These are phyloP conservation scores for Xylariaceae sp. DNA, from an alignment of 2,329 filamentous ascomycete genomes.

Conservation along the genomic window DNA sequence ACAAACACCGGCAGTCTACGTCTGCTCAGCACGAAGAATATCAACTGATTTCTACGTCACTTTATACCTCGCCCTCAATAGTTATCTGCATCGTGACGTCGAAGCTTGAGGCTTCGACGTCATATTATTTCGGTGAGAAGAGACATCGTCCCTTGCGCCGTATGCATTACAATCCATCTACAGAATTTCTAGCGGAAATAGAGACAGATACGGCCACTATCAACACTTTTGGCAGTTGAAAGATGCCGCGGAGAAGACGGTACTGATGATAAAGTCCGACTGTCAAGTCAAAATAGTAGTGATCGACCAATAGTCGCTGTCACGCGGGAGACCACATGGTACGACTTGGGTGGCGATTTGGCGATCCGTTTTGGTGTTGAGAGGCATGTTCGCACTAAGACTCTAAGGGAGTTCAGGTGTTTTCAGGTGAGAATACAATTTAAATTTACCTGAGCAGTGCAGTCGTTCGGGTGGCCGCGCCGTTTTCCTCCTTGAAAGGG, in stretches of 20 bases:
- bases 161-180: not conserved
- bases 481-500: conserved; percentile 25
- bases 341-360: conserved; percentile 26
- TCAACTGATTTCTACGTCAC: conserved; percentile 17
- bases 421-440: conserved; percentile 19
- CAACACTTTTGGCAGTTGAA: conserved; percentile 13
- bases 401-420: conserved; percentile 20
- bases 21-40: not conserved
- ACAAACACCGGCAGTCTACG: conserved; percentile 1
- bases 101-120: conserved; percentile 2
- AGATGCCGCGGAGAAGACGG: conserved; percentile 12
- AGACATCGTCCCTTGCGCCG: not conserved
- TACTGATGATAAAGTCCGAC: conserved; percentile 22
- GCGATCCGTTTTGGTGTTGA: conserved; percentile 28
- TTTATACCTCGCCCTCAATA: not conserved
- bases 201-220: conserved; percentile 11
- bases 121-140: conserved; percentile 27
- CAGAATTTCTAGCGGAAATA: not conserved
- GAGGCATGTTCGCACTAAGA: conserved; percentile 29
- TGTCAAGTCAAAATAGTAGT: conserved; percentile 19
- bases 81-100: conserved; percentile 23
- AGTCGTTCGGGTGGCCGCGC: conserved; percentile 22
- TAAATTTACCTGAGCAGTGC: conserved; percentile 3
- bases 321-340: conserved; percentile 34
- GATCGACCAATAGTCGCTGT: conserved; percentile 33